Evolutionary conservation across 306 rosid genomes (phyloP).

Genomic region (Cicer arietinum): DNA sequence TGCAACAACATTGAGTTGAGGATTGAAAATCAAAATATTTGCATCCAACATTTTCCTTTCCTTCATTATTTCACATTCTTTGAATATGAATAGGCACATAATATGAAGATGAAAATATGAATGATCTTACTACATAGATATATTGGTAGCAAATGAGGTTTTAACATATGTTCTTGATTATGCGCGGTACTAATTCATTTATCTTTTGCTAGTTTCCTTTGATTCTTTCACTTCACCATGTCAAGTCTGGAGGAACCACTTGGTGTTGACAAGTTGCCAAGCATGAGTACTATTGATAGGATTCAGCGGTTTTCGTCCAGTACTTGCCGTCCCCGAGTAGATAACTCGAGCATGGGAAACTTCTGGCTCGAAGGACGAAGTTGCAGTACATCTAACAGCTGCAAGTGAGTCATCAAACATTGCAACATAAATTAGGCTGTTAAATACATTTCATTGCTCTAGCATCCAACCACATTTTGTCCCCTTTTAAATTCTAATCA

Average conservation of each 20-base stretch:
- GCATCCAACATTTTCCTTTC: neutral
- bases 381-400: conserved; percentile 82
- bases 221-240: conserved; percentile 55
- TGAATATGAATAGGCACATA: neutral
- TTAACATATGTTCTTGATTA: neutral
- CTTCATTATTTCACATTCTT: neutral
- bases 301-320: conserved; percentile 75
- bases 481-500: conserved; percentile 5
- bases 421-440: conserved; percentile 10
- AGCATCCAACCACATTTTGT: neutral
- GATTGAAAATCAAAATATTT: conserved; percentile 10
- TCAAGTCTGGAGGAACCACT: conserved; percentile 93
- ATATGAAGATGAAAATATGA: neutral
- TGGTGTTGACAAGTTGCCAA: conserved; percentile 86
- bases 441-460: neutral
- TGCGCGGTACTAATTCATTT: conserved; percentile 27
- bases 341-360: conserved; percentile 67
- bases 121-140: conserved; percentile 14
- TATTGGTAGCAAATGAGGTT: conserved; percentile 1
- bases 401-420: conserved; percentile 53
- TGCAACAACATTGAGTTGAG: neutral
- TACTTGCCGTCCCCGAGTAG: conserved; percentile 75
- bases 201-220: conserved; percentile 41
- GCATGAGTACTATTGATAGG: conserved; percentile 78
- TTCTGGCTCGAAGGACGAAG: conserved; percentile 72